Base-by-base conservation (phyloP, 805 yeast species). In the Wickerhamiella azyma region DNA sequence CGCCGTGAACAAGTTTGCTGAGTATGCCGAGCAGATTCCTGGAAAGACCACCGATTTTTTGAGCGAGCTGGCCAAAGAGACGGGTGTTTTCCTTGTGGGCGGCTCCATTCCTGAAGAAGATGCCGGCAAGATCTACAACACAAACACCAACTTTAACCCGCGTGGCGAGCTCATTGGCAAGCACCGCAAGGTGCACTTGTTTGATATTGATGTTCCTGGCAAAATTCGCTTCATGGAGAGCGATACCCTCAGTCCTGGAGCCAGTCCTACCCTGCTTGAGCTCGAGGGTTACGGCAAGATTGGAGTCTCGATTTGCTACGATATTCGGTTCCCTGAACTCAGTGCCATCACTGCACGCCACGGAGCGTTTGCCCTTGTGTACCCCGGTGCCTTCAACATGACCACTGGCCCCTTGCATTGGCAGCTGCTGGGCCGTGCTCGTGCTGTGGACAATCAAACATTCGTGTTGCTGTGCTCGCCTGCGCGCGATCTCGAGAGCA, bases 391-490 rank as follows among this genome's bases (percentile, higher is more conserved):
- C 0, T 92, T 94, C 70, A 92, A 95, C 9, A 72, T 81, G 62
- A 80, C 80, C 52, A 89, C 98, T 0, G 98, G 98, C 0, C 82
- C 82, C 37, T 81, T 88, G 1, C 98, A 89, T 59, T 89, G 96
- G 94, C 74, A 76, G 46, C 62, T 77, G 13, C 66, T 89, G 45
- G 96, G 83, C 0, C 68, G 79, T 29, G 81, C 94, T 0, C 70
- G 96, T 41, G 97, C 97, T 3, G 74, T 89, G 5, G 96, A 88
- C 59, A 74, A 92, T 9, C 96, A 92, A 63, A 67, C 81, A 45
- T 92, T 72, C 60, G 94, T 86, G 8, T 65, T 89, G 2, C 72
- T 85, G 77, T 86, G 94, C 16, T 55, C 59, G 28, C 60, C 59
- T 3, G 84, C 95, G 7, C 74, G 96, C 57, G 85, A 85, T 59